Evolutionary conservation across 129 eudicot genomes (phyloP).

Genomic region (Lactuca sativa): DNA sequence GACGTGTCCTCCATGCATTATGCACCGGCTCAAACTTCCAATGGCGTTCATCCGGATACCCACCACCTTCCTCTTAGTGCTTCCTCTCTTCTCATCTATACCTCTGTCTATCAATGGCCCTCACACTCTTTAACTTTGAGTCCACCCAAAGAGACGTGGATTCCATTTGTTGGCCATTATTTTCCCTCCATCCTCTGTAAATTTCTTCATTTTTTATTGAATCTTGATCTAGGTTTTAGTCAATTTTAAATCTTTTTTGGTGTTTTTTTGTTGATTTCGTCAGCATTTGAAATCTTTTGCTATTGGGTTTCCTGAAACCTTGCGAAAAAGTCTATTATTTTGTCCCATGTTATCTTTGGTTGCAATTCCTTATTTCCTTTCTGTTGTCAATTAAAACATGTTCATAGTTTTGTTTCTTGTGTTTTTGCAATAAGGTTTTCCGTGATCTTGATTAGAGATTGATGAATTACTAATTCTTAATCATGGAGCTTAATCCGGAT

Average conservation of each 20-base stretch:
- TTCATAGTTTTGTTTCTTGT: slow-evolving; percentile 23
- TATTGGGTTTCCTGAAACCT: slow-evolving; percentile 27
- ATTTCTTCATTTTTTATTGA: slow-evolving; percentile 29
- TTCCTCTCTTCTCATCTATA: slow-evolving; percentile 36
- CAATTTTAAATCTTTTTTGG: slow-evolving; percentile 20
- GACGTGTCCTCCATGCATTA: too few relatives aligned
- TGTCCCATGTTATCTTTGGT: slow-evolving; percentile 1
- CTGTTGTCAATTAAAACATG: slow-evolving; percentile 24
- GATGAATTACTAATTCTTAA: slow-evolving; percentile 13
- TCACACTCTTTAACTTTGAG: slow-evolving; percentile 54
- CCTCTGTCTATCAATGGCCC: slow-evolving; percentile 45
- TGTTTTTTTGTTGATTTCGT: slow-evolving; percentile 23
- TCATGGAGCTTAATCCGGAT: slow-evolving; percentile 30
- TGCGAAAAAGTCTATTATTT: slow-evolving; percentile 4
- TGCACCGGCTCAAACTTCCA: too few relatives aligned
- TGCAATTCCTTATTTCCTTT: slow-evolving; percentile 23
- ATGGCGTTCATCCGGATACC: too few relatives aligned
- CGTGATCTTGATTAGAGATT: slow-evolving; percentile 17
- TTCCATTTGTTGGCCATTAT: slow-evolving; percentile 33
- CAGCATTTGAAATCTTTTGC: slow-evolving; percentile 11
- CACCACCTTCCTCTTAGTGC: too few relatives aligned
- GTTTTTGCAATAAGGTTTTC: slow-evolving; percentile 14
- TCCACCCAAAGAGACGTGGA: slow-evolving; percentile 63
- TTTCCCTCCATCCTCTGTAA: slow-evolving; percentile 22
- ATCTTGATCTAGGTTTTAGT: slow-evolving; percentile 40